Conservation (phyloP, 2,329 filamentous ascomycete genomes). For the Xylaria hypoxylon region DNA sequence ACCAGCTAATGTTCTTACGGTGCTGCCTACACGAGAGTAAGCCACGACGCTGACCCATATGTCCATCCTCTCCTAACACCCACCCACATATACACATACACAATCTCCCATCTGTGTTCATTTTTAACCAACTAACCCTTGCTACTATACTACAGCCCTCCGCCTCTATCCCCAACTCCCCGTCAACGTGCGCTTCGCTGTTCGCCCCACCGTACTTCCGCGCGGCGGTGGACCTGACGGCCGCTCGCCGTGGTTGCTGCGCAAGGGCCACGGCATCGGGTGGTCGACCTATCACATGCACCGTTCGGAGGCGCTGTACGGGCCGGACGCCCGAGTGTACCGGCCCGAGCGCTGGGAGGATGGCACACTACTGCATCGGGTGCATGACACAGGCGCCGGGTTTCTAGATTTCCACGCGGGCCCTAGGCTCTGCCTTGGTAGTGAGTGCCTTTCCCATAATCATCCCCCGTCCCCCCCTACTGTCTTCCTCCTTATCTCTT, state of each 20-base stretch:
- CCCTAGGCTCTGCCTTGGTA: slow-evolving; percentile 38
- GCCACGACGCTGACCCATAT: slow-evolving; percentile 2
- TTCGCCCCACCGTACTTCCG: slow-evolving; percentile 45
- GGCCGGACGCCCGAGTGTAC: slow-evolving; percentile 32
- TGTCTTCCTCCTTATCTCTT: background rate
- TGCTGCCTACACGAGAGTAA: slow-evolving; percentile 43
- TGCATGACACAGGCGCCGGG: slow-evolving; percentile 24
- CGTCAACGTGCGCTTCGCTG: slow-evolving; percentile 36
- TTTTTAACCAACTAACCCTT: background rate
- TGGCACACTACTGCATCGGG: slow-evolving; percentile 27
- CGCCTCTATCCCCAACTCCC: slow-evolving; percentile 37
- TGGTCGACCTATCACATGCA: slow-evolving; percentile 47
- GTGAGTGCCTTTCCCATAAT: slow-evolving; percentile 26
- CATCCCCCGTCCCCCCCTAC: background rate
- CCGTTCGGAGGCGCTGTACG: slow-evolving; percentile 38
- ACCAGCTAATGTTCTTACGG: slow-evolving; percentile 37
- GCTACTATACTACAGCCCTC: slow-evolving; percentile 33
- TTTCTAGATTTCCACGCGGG: slow-evolving; percentile 40
- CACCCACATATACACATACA: slow-evolving; percentile 8
- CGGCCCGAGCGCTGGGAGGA: slow-evolving; percentile 39
- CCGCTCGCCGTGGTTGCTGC: slow-evolving; percentile 45
- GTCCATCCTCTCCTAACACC: slow-evolving; percentile 5
- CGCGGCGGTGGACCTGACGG: slow-evolving; percentile 49
- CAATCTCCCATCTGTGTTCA: slow-evolving; percentile 1
- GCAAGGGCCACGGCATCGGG: slow-evolving; percentile 45